Evolutionary conservation across 2,329 filamentous ascomycete species (phyloP).

Genomic region (Xylaria sp.): DNA sequence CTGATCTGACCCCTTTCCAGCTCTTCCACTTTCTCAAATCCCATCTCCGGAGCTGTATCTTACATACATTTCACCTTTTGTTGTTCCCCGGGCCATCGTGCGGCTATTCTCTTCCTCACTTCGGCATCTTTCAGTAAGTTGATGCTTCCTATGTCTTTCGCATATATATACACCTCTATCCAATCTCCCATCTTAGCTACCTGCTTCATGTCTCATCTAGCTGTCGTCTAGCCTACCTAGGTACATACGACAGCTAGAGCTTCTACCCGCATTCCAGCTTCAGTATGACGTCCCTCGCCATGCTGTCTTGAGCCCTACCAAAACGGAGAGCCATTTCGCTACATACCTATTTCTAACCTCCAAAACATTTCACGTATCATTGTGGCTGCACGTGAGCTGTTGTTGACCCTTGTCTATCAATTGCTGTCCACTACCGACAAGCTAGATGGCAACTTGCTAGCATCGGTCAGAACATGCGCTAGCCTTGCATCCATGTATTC

Average conservation of each 20-base stretch:
- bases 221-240: conserved; percentile 6
- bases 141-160: background rate
- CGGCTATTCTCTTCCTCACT: background rate
- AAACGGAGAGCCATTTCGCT: background rate
- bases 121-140: conserved; percentile 33
- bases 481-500: background rate
- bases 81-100: conserved; percentile 13
- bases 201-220: background rate
- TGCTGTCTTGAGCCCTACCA: background rate
- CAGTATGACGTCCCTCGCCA: background rate
- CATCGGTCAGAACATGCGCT: background rate
- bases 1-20: conserved; percentile 19
- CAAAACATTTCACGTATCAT: background rate
- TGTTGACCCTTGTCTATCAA: background rate
- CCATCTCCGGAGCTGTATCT: conserved; percentile 9
- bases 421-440: background rate
- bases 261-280: conserved; percentile 7
- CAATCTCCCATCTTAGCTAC: background rate
- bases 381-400: conserved; percentile 10
- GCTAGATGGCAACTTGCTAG: conserved; percentile 11
- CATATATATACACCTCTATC: background rate
- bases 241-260: background rate
- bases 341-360: background rate
- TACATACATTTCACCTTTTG: conserved; percentile 14
- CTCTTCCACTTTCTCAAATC: conserved; percentile 6